Percentiles rank a stretch among this genome's conserved stretches.
These are phyloP conservation scores for Obelidium mucronatum DNA, from an alignment of 192 early-diverging fungal genomes.

Conservation along the genomic window DNA sequence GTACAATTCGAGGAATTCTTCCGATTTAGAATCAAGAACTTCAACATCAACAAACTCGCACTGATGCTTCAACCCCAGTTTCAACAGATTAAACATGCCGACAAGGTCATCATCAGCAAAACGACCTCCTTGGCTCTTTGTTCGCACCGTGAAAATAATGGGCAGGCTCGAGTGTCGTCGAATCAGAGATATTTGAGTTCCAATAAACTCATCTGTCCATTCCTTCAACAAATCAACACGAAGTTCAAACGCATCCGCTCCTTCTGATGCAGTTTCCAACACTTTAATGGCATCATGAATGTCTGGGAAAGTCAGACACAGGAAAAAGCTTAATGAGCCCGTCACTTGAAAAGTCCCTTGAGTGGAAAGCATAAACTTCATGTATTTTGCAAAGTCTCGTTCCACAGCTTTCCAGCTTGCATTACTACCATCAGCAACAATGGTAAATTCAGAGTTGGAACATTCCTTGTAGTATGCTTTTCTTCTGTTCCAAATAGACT, in stretches of 20 bases:
- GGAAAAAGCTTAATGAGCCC: constrained; percentile 69
- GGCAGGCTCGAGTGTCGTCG: constrained; percentile 76
- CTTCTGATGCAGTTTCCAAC: constrained; percentile 72
- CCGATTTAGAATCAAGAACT: constrained; percentile 87
- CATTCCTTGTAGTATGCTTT: constrained; percentile 77
- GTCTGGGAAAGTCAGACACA: constrained; percentile 78
- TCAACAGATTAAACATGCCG: constrained; percentile 71
- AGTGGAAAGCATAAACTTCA: constrained; percentile 68
- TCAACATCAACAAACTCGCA: constrained; percentile 96
- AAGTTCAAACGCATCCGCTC: constrained; percentile 90
- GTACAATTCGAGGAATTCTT: constrained; percentile 41
- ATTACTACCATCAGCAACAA: constrained; percentile 57
- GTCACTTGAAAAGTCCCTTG: background rate
- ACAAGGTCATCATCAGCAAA: constrained; percentile 70
- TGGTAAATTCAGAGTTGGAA: constrained; percentile 85
- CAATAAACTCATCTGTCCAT: constrained; percentile 70
- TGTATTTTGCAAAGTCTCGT: constrained; percentile 74
- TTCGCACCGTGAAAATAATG: constrained; percentile 93
- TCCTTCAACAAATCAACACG: constrained; percentile 85
- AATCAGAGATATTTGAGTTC: constrained; percentile 79
- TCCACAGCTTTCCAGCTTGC: constrained; percentile 77
- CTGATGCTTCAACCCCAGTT: constrained; percentile 80
- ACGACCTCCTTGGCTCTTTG: constrained; percentile 84
- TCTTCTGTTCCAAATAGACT: constrained; percentile 81
- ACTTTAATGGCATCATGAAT: constrained; percentile 57